These are phyloP conservation scores for Ligustrum vulgare DNA, from an alignment of 257 asterid species.

Conservation along the genomic window DNA sequence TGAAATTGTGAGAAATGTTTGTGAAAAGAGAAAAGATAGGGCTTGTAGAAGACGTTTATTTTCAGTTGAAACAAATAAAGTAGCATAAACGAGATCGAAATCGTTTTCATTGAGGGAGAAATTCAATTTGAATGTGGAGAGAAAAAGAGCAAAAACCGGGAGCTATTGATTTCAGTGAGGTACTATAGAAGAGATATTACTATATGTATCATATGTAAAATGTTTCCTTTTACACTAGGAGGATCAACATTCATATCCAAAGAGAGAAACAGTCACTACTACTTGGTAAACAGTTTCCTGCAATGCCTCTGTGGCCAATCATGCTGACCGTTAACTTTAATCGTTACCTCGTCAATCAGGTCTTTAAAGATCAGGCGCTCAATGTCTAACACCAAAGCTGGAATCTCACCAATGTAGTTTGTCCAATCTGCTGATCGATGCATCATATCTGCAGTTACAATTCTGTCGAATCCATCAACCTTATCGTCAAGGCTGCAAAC, in stretches of 20 bases:
- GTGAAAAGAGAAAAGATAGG: too few relatives aligned
- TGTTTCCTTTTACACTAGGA: conserved; percentile 11
- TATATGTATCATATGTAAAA: conserved; percentile 27
- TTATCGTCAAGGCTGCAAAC: conserved; percentile 48
- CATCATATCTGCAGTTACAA: conserved; percentile 57
- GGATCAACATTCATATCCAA: conserved; percentile 19
- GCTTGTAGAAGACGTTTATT: too few relatives aligned
- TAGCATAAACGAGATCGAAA: too few relatives aligned
- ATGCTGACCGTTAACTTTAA: conserved; percentile 35
- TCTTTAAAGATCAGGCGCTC: conserved; percentile 88
- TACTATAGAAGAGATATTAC: conserved; percentile 31
- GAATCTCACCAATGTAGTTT: conserved; percentile 47
- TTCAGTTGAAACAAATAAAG: too few relatives aligned
- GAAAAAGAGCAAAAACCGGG: too few relatives aligned
- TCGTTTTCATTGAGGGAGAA: too few relatives aligned
- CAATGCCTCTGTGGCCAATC: conserved; percentile 42
- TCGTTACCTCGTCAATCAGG: conserved; percentile 68
- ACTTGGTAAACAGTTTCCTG: conserved; percentile 47
- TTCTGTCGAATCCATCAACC: conserved; percentile 44
- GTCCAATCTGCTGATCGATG: conserved; percentile 64
- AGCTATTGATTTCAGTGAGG: too few relatives aligned
- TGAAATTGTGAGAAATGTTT: too few relatives aligned
- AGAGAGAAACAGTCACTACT: conserved; percentile 23
- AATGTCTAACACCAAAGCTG: conserved; percentile 78
- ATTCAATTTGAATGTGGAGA: too few relatives aligned